Evolutionary conservation across 192 early-diverging fungal genomes (phyloP).

Genomic region (Coemansia sp.): DNA sequence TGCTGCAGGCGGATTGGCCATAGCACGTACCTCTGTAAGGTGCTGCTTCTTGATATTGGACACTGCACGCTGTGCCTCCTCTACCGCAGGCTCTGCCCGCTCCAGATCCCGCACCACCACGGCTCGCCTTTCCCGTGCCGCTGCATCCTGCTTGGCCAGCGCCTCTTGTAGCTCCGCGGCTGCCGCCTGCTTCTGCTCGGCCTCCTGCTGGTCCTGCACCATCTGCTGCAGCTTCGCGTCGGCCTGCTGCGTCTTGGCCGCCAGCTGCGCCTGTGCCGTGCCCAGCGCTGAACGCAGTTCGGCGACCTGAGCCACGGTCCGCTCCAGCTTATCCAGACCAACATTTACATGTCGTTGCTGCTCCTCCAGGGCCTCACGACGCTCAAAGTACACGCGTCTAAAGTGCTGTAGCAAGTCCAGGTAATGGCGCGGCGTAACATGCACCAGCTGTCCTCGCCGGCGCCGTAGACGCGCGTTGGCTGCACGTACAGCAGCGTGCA

Average conservation of each 20-base stretch:
- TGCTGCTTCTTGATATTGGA: slow-evolving; percentile 95
- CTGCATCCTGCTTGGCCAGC: slow-evolving; percentile 68
- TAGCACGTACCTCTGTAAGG: slow-evolving; percentile 91
- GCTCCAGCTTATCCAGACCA: slow-evolving; percentile 92
- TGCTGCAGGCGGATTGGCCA: slow-evolving; percentile 94
- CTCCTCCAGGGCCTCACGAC: slow-evolving; percentile 93
- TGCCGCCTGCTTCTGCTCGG: slow-evolving; percentile 81
- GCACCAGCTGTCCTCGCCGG: slow-evolving; percentile 76
- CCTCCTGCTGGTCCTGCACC: slow-evolving; percentile 91
- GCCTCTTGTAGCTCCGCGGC: slow-evolving; percentile 76
- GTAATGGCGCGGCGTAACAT: slow-evolving; percentile 97
- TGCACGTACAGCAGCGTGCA: slow-evolving; percentile 86
- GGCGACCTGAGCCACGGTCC: slow-evolving; percentile 93
- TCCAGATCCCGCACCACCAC: slow-evolving; percentile 87
- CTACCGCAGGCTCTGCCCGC: slow-evolving; percentile 95
- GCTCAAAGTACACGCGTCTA: slow-evolving; percentile 83
- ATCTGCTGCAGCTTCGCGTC: slow-evolving; percentile 95
- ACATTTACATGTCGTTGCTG: slow-evolving; percentile 98
- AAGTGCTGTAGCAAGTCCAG: slow-evolving; percentile 97
- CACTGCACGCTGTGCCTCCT: slow-evolving; percentile 92
- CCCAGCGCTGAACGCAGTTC: slow-evolving; percentile 85
- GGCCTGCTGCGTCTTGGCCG: slow-evolving; percentile 82
- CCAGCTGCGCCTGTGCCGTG: slow-evolving; percentile 80
- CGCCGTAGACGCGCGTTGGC: slow-evolving; percentile 81
- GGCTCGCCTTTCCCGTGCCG: slow-evolving; percentile 72